phyloP scores from a whole-genome alignment of 179 eudicot genomes.

The Spergularia azorica region DNA sequence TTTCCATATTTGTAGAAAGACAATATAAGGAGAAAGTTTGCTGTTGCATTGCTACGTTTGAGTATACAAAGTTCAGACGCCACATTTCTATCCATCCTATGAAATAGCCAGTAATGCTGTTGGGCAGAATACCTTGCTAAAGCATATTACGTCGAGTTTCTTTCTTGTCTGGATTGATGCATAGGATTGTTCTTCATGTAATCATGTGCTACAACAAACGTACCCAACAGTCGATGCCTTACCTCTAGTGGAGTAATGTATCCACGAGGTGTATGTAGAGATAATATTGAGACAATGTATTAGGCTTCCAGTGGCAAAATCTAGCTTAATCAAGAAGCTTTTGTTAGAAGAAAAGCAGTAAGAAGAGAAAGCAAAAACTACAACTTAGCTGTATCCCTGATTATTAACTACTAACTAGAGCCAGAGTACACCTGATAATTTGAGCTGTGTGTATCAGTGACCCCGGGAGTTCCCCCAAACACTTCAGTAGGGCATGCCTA shows the following conservation, averaged over 20 bases:
- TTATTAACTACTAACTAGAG: no score
- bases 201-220: no score
- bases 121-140: background rate
- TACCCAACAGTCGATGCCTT: no score
- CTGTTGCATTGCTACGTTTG: background rate
- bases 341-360: background rate
- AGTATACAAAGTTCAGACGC: slow-evolving; percentile 1
- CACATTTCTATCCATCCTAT: background rate
- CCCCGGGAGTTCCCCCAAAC: slow-evolving; percentile 22
- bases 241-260: no score
- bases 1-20: background rate
- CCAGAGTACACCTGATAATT: background rate
- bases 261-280: no score
- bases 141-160: no score
- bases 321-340: background rate
- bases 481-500: slow-evolving; percentile 17
- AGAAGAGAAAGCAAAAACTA: background rate
- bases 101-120: background rate
- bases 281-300: no score
- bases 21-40: background rate
- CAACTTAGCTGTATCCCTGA: background rate
- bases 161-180: no score
- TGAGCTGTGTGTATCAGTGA: background rate
- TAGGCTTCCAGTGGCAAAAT: no score
- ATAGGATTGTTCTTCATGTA: no score